These are phyloP conservation scores for Choiromyces venosus DNA, from an alignment of 495 filamentous ascomycete genomes.

Conservation along the genomic window DNA sequence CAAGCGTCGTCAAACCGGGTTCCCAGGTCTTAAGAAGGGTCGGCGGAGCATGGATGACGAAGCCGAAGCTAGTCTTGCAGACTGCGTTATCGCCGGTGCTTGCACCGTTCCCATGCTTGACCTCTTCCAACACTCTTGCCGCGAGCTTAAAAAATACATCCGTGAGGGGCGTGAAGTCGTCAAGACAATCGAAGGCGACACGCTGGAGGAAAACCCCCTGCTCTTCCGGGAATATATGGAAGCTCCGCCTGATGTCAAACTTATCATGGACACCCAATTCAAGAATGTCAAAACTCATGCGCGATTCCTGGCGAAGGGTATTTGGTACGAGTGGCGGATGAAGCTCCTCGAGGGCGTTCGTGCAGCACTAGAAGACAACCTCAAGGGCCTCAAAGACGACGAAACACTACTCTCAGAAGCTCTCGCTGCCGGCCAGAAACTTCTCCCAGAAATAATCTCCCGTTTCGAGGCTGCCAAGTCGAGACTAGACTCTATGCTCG, in stretches of 20 bases:
- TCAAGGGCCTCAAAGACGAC: conserved; percentile 70
- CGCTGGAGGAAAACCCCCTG: conserved; percentile 77
- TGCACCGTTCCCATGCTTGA: conserved; percentile 91
- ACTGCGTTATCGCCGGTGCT: conserved; percentile 78
- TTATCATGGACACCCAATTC: conserved; percentile 91
- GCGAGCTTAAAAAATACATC: conserved; percentile 91
- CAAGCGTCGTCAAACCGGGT: conserved; percentile 72
- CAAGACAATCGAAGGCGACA: conserved; percentile 79
- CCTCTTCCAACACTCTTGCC: conserved; percentile 90
- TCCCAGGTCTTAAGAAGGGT: conserved; percentile 41
- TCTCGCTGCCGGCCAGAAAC: conserved; percentile 57
- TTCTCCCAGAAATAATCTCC: conserved; percentile 60
- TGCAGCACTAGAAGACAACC: conserved; percentile 67
- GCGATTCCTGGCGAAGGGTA: conserved; percentile 78
- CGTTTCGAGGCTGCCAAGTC: conserved; percentile 51
- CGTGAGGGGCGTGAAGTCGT: conserved; percentile 82
- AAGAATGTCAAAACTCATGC: conserved; percentile 93
- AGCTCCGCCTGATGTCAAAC: conserved; percentile 74
- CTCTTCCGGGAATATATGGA: conserved; percentile 86
- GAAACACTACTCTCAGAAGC: conserved; percentile 61
- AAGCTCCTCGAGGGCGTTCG: conserved; percentile 78
- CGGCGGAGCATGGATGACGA: conserved; percentile 45
- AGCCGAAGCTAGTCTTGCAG: conserved; percentile 57
- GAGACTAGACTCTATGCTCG: conserved; percentile 54
- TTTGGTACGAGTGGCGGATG: conserved; percentile 98